These are phyloP conservation scores for Pisolithus albus DNA, from an alignment of 768 basidiomycete genomes.

Conservation along the genomic window DNA sequence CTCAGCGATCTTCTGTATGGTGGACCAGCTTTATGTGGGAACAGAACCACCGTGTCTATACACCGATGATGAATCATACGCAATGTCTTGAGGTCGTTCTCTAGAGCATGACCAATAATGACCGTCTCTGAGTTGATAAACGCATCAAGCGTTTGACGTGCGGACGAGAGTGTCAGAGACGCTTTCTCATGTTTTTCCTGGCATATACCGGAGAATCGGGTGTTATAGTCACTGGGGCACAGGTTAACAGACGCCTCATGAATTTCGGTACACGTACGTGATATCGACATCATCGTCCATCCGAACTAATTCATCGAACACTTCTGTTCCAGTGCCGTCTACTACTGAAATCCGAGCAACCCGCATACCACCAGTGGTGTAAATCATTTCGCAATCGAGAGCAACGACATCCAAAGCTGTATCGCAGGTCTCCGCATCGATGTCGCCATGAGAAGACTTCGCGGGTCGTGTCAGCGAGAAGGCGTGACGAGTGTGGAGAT, in stretches of 20 bases:
- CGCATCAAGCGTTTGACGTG: conserved; percentile 60
- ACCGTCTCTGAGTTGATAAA: conserved; percentile 78
- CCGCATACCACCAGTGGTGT: conserved; percentile 87
- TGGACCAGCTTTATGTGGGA: conserved; percentile 74
- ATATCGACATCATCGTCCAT: conserved; percentile 79
- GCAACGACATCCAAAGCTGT: conserved; percentile 70
- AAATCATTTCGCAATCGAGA: conserved; percentile 96
- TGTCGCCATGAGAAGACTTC: background rate
- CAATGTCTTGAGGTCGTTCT: conserved; percentile 90
- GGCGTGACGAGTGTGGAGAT: conserved; percentile 66
- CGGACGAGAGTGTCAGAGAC: conserved; percentile 53
- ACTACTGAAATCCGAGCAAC: conserved; percentile 89
- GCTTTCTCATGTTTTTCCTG: conserved; percentile 54
- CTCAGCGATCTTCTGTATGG: conserved; percentile 75
- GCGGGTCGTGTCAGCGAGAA: conserved; percentile 48
- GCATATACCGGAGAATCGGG: conserved; percentile 82
- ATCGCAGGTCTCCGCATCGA: conserved; percentile 11
- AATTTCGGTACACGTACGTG: conserved; percentile 43
- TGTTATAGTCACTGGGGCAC: conserved; percentile 73
- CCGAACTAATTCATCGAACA: conserved; percentile 77
- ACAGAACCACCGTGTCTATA: conserved; percentile 83
- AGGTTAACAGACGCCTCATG: conserved; percentile 1
- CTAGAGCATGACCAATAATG: conserved; percentile 84
- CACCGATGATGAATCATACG: conserved; percentile 80
- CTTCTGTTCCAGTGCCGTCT: conserved; percentile 60